These are phyloP conservation scores for Ophiocordyceps sinensis DNA, from an alignment of 2,329 filamentous ascomycete species.

Conservation along the genomic window DNA sequence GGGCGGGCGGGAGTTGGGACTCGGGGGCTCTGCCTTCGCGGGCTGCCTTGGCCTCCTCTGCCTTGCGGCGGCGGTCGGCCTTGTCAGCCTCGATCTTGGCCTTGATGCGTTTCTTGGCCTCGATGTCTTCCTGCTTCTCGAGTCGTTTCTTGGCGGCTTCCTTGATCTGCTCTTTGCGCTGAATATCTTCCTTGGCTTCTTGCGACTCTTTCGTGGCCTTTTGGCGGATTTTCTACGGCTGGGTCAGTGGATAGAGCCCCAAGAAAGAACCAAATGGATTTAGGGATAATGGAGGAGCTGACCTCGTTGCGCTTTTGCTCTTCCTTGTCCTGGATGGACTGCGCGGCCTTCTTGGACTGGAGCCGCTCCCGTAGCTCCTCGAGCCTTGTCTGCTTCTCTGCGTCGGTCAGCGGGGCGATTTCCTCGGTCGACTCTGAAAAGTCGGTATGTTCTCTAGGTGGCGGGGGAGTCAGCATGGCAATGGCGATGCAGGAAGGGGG, in stretches of 20 bases:
- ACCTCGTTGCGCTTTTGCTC: constrained; percentile 79
- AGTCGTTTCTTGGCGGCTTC: constrained; percentile 73
- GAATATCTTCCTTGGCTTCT: constrained; percentile 78
- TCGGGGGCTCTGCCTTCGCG: constrained; percentile 57
- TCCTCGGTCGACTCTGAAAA: constrained; percentile 91
- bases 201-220: constrained; percentile 85
- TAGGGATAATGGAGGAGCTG: constrained; percentile 2
- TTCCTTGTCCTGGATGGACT: constrained; percentile 60
- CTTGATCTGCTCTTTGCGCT: constrained; percentile 81
- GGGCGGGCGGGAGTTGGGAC: constrained; percentile 13
- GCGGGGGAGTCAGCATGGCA: constrained; percentile 4
- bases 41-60: constrained; percentile 71
- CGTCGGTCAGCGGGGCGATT: constrained; percentile 77
- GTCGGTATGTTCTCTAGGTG: constrained; percentile 62
- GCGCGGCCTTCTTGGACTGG: constrained; percentile 54
- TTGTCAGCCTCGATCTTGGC: constrained; percentile 94
- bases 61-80: constrained; percentile 71
- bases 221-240: constrained; percentile 49
- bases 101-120: constrained; percentile 78
- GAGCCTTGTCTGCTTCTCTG: constrained; percentile 74
- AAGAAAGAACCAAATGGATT: background rate
- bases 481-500: background rate
- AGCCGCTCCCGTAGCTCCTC: constrained; percentile 59
- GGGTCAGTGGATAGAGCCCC: background rate
- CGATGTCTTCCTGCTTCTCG: constrained; percentile 75